phyloP scores from a whole-genome alignment of 73 alveolate species.

The Symbiodinium natans region DNA sequence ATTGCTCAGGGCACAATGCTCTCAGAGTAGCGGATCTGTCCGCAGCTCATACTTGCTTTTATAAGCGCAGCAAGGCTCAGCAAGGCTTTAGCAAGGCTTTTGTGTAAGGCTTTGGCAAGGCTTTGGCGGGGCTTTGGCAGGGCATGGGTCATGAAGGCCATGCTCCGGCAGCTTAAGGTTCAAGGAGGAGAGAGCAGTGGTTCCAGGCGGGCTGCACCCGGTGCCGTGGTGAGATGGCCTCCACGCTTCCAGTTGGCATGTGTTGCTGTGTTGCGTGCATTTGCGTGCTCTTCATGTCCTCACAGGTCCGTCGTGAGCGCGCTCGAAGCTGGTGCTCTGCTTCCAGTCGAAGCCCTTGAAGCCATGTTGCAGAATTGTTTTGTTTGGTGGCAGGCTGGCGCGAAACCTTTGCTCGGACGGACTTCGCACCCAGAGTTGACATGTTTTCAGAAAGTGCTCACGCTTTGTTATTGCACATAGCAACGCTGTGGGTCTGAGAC shows the following conservation, averaged over 20 bases:
- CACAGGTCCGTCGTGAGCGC: not conserved
- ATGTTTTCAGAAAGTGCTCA: not conserved
- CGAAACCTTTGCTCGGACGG: not conserved
- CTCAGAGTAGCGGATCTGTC: not conserved
- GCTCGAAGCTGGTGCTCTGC: not conserved
- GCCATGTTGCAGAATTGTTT: not conserved
- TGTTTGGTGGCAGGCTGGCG: not conserved
- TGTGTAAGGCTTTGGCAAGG: no score
- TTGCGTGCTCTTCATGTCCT: not conserved
- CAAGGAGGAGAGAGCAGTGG: no score
- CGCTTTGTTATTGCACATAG: no score
- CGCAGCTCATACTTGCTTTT: not conserved
- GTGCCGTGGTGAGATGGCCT: not conserved
- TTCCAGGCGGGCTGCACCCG: no score
- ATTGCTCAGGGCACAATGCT: not conserved
- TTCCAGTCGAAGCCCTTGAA: no score
- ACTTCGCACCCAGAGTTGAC: not conserved
- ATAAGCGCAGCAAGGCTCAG: not conserved
- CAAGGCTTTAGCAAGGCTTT: no score
- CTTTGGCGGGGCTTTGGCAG: no score
- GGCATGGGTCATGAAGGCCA: no score
- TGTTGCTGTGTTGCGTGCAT: no score
- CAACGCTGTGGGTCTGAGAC: no score
- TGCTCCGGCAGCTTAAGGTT: no score
- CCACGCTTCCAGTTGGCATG: no score